Evolutionary conservation across 2,329 filamentous ascomycete species (phyloP), one percentile per base, ranked within the genome.

Genomic region (Teratosphaeria pseudoeucalypti): DNA sequence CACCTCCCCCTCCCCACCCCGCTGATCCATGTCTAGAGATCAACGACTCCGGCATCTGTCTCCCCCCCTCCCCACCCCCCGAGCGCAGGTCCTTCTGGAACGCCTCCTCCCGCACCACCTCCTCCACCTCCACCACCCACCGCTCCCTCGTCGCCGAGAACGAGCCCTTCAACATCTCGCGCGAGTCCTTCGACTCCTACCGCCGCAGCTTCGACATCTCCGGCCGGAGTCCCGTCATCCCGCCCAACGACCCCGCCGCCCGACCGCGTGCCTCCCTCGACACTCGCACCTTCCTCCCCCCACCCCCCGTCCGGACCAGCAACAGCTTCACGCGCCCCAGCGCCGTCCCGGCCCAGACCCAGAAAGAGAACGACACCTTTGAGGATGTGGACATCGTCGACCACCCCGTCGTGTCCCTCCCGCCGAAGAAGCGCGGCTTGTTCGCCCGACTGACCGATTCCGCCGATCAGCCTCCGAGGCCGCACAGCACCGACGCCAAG

Each of bases 151-250:
- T 89, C 61, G 54, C 57, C 49, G 85, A 86, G 68, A 90, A 91
- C 67, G 92, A 97, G 72, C 91, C 88, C 14, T 97, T 97, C 73
- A 90, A 88, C 64, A 97, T 97, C 72, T 96, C 92, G 43, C 84
- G 92, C 69, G 94, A 97, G 76, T 96, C 92, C 1, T 97, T 97
- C 71, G 94, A 97, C 73, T 96, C 92, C 2, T 97, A 97, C 76
- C 83, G 94, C 64, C 85, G 94, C 69, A 96, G 92, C 64, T 97
- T 97, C 78, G 92, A 97, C 71, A 95, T 97, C 62, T 92, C 88
- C 56, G 92, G 92, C 47, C 86, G 86, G 63, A 94, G 90, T 47
- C 92, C 91, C 9, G 77, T 96, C 58, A 73, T 81, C 56, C 77
- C 79, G 60, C 73, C 80, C 62, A 84, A 88, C 57, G 75, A 61